Base-by-base conservation (phyloP, 2,329 filamentous ascomycete species). In the Penicillium sp. region DNA sequence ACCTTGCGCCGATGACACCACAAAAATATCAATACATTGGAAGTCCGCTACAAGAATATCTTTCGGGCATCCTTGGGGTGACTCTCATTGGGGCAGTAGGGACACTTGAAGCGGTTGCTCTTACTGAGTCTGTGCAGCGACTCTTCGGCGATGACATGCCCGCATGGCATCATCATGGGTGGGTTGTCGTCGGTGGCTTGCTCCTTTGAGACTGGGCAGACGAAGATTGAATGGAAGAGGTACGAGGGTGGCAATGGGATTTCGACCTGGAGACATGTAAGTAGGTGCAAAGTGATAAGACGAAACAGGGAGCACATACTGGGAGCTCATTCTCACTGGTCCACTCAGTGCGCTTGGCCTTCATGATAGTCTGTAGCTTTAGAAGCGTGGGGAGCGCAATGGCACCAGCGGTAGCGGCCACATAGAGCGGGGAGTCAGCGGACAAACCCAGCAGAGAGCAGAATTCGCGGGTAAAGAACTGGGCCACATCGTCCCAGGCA, bases 141-240 rank as follows among this genome's bases (percentile, higher is more conserved):
- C 69, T 97, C 93, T 62, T 87, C 84, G 19, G 92, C 93, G 58
- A 99, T 88, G 52, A 97, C 93, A 77, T 99, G 95, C 6, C 95
- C 93, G 70, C 95, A 99, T 0, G 91, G 90, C 70, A 99, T 87
- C 85, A 97, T 95, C 90, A 98, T 96, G 2, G 95, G 92, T 11
- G 95, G 95, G 73, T 99, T 99, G 24, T 83, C 78, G 68, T 96
- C 92, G 0, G 93, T 99, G 0, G 90, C 92, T 75, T 99, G 95
- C 71, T 97, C 95, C 74, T 98, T 98, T 68, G 89, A 93, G 5
- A 99, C 95, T 0, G 95, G 95, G 70, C 95, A 99, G 43, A 99
- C 95, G 71, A 99, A 99, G 70, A 99, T 97, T 55, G 90, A 90
- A 74, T 99, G 95, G 79, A 96, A 99, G 52, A 84, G 80, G 69